Percentiles rank a stretch among this genome's conserved stretches.
phyloP scores from a whole-genome alignment of 2,329 filamentous ascomycete genomes.

The Colletotrichum chlorophyti region DNA sequence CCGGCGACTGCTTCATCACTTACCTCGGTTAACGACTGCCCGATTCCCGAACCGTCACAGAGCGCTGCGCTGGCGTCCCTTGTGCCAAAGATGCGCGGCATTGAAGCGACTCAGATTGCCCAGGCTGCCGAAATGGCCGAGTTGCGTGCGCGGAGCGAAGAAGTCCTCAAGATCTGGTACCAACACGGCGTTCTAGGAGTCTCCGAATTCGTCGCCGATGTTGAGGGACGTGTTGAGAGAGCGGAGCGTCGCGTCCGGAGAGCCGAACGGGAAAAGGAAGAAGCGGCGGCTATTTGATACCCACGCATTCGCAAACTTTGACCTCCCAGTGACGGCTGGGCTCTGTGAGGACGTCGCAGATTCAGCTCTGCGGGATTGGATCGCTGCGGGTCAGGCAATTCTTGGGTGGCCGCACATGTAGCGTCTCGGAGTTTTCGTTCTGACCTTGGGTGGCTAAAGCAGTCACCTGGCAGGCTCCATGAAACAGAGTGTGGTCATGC shows the following conservation, averaged over 20 bases:
- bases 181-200: conserved; percentile 73
- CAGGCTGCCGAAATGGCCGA: conserved; percentile 69
- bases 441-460: too few relatives aligned
- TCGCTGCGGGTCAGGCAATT: too few relatives aligned
- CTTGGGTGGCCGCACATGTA: not conserved
- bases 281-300: conserved; percentile 35
- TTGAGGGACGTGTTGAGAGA: conserved; percentile 71
- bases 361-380: too few relatives aligned
- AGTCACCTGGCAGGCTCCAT: not conserved
- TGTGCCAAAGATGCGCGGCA: conserved; percentile 66
- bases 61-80: conserved; percentile 64
- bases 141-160: conserved; percentile 69
- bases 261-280: conserved; percentile 64
- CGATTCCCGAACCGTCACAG: conserved; percentile 61
- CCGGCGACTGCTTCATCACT: conserved; percentile 63
- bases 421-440: too few relatives aligned
- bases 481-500: conserved; percentile 2
- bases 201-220: conserved; percentile 73
- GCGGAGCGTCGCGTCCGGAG: conserved; percentile 72
- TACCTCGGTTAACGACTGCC: conserved; percentile 61
- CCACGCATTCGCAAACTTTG: not conserved
- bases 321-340: too few relatives aligned
- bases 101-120: conserved; percentile 65
- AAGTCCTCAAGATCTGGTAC: conserved; percentile 73
- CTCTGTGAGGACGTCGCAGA: too few relatives aligned